Conservation (phyloP, 768 basidiomycete species). For the Kwoniella pini region DNA sequence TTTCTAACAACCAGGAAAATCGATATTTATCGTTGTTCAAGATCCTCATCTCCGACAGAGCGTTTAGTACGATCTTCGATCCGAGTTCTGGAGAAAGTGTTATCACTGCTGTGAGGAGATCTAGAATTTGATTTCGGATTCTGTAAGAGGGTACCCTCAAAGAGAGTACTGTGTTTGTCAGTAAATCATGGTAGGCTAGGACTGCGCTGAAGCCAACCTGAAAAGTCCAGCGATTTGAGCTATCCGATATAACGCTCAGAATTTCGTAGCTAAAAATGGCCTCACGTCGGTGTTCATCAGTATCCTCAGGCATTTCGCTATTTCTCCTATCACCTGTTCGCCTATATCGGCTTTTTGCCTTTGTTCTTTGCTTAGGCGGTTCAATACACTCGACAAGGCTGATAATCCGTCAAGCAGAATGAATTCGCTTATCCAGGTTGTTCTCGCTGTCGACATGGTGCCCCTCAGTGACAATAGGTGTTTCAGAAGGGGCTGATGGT, state of each 20-base stretch:
- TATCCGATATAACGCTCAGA: too few relatives aligned
- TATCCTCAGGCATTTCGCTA: slow-evolving; percentile 76
- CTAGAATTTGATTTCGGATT: slow-evolving; percentile 68
- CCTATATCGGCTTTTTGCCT: slow-evolving; percentile 63
- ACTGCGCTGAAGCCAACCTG: slow-evolving; percentile 74
- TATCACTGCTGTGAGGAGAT: slow-evolving; percentile 81
- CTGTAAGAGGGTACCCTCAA: slow-evolving; percentile 69
- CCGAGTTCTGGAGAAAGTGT: slow-evolving; percentile 71
- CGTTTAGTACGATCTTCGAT: slow-evolving; percentile 70
- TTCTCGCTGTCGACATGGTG: slow-evolving; percentile 76
- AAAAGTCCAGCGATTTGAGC: not conserved
- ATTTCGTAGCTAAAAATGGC: not conserved
- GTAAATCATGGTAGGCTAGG: slow-evolving; percentile 64
- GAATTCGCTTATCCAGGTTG: slow-evolving; percentile 78
- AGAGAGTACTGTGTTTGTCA: slow-evolving; percentile 72
- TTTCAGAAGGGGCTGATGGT: slow-evolving; percentile 71
- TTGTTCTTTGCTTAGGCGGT: slow-evolving; percentile 59
- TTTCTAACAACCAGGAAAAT: slow-evolving; percentile 72
- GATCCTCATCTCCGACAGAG: slow-evolving; percentile 76
- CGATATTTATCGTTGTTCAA: slow-evolving; percentile 72
- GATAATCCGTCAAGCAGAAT: slow-evolving; percentile 69
- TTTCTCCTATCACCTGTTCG: slow-evolving; percentile 68
- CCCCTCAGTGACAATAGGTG: slow-evolving; percentile 80
- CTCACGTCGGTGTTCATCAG: slow-evolving; percentile 82
- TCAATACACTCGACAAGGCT: slow-evolving; percentile 58